Evolutionary conservation across 768 basidiomycete species (phyloP), one percentile per base, ranked within the genome.

Genomic region (Pisolithus sp.): DNA sequence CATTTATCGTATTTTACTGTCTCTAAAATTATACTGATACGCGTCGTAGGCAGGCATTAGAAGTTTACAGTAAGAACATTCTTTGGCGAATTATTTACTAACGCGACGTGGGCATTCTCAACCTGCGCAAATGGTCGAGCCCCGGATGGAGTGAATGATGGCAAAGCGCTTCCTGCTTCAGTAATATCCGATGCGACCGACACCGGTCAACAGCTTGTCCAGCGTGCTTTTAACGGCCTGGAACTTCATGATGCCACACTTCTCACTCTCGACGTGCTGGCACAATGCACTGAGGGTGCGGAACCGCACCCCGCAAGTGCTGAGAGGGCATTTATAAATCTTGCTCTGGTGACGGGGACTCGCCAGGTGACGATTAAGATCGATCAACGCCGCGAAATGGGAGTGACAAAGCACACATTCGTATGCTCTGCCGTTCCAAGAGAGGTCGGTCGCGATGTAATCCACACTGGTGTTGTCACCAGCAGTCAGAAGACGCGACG

Each of bases 381-480:
- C 68, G 0, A 15, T 10, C 12, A 85, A 73, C 0, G 68, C 58
- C 46, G 57, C 26, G 57, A 75, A 82, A 12, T 46, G 56, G 20
- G 48, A 51, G 61, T 80, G 74, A 62, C 86, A 87, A 23, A 88
- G 64, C 59, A 79, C 79, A 64, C 85, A 88, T 64, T 88, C 83
- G 62, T 73, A 88, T 5, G 56, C 68, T 5, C 0, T 5, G 0
- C 71, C 71, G 53, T 77, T 78, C 70, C 69, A 76, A 12, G 77
- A 69, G 24, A 55, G 63, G 3, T 60, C 58, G 9, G 75, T 76
- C 43, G 74, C 73, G 20, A 50, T n/a, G 34, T 52, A 59, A 5
- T 5, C 10, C 9, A 38, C 7, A 0, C 44, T 24, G 43, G 12
- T 31, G 7, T 23, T n/a, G 15, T 41, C 57, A 20, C 63, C 59